These are phyloP conservation scores for Suillus subaureus DNA, from an alignment of 768 basidiomycete species.

Conservation along the genomic window DNA sequence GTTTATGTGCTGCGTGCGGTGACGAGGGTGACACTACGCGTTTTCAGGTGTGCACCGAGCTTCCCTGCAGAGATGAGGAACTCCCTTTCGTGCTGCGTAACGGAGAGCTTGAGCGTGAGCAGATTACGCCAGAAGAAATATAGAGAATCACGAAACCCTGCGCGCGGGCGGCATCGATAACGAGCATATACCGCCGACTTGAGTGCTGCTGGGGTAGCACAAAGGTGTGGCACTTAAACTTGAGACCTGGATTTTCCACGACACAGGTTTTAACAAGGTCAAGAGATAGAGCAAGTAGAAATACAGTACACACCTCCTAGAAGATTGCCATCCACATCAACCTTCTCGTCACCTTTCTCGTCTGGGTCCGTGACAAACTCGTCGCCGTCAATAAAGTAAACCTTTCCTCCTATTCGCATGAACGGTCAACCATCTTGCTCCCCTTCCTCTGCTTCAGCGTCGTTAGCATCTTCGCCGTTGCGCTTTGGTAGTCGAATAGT, in stretches of 20 bases:
- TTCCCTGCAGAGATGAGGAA: conserved; percentile 87
- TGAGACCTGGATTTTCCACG: conserved; percentile 58
- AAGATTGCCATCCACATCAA: conserved; percentile 82
- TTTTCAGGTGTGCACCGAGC: conserved; percentile 85
- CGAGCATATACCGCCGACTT: conserved; percentile 87
- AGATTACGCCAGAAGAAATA: conserved; percentile 95
- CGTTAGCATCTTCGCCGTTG: conserved; percentile 43
- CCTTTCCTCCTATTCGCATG: conserved; percentile 70
- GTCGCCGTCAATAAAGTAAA: conserved; percentile 83
- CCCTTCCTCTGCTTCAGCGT: conserved; percentile 40
- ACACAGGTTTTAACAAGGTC: neutral
- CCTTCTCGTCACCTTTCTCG: conserved; percentile 87
- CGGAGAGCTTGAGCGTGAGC: conserved; percentile 87
- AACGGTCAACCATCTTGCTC: conserved; percentile 62
- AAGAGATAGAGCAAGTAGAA: neutral
- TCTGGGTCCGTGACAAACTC: conserved; percentile 86
- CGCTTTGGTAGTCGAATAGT: conserved; percentile 27
- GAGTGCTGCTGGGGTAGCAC: conserved; percentile 83
- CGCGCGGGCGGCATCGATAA: conserved; percentile 95
- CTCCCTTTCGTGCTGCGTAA: conserved; percentile 90
- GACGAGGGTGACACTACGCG: conserved; percentile 91
- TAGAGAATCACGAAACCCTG: conserved; percentile 95
- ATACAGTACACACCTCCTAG: conserved; percentile 66
- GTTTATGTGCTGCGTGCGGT: conserved; percentile 92
- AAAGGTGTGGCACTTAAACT: conserved; percentile 90